Evolutionary conservation across 129 eudicot genomes (phyloP).

Genomic region (Flaveria sonorensis): DNA sequence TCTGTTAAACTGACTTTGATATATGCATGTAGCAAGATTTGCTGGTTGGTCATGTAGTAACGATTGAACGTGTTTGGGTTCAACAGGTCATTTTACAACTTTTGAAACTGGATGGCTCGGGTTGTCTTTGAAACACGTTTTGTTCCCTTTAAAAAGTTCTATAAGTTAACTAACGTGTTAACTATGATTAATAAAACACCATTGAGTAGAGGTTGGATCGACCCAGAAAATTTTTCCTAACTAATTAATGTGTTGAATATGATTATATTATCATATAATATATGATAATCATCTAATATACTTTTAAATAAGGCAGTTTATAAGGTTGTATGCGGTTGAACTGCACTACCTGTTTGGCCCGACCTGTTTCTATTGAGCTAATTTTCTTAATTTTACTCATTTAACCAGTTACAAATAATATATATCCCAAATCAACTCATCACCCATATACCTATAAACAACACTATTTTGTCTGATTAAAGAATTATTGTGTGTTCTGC

Average conservation of each 20-base stretch:
- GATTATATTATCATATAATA: background rate
- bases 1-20: conserved; percentile 13
- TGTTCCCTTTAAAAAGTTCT: background rate
- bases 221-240: background rate
- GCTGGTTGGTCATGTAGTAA: background rate
- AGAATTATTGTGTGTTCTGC: conserved; percentile 25
- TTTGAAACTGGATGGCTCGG: background rate
- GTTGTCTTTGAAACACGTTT: background rate
- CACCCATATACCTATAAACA: background rate
- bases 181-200: background rate
- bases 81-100: background rate
- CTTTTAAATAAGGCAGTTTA: background rate
- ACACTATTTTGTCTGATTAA: background rate
- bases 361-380: background rate
- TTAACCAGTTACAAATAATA: background rate
- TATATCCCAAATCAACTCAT: background rate
- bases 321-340: background rate
- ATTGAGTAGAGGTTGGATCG: background rate
- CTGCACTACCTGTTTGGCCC: background rate
- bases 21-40: background rate
- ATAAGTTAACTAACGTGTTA: background rate
- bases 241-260: background rate
- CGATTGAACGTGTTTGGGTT: background rate
- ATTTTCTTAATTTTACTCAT: background rate
- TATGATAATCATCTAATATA: background rate